Evolutionary conservation across 108 stramenopile genomes (phyloP), one percentile per base, ranked within the genome.

Genomic region (Pinguiococcus pyrenoidosus): DNA sequence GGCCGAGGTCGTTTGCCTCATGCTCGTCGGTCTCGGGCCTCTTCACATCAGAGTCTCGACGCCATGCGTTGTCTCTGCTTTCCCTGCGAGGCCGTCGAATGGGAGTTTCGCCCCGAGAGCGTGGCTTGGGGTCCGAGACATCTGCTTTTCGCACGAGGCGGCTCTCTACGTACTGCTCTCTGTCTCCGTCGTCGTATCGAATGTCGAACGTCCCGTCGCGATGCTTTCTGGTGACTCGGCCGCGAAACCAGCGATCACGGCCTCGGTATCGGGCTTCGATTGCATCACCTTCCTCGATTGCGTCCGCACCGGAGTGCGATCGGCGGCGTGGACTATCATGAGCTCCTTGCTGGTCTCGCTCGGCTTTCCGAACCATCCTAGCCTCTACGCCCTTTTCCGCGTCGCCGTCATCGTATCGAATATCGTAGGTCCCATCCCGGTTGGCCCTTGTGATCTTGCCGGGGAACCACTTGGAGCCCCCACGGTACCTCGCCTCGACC

Each of bases 321-420:
- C n/a, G n/a, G n/a, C n/a, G n/a, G n/a, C n/a, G n/a, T n/a, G n/a
- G n/a, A n/a, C n/a, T n/a, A n/a, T n/a, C n/a, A n/a, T n/a, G n/a
- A n/a, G n/a, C n/a, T n/a, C n/a, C n/a, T 37, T 20, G 25, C n/a
- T n/a, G n/a, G n/a, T n/a, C n/a, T n/a, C n/a, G n/a, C 10, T 29
- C 16, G 20, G 0, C 29, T 5, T 22, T 51, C 13, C 39, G 38
- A 21, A 62, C 33, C 8, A 62, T 21, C 5, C 28, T 16, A 4
- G 39, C 33, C 9, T 49, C 33, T 2, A 75, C 64, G 4, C 52
- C 23, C 20, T 35, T 7, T 28, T 72, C 74, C 1, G 10, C 14
- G 29, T 76, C 75, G 4, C 69, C 75, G 22, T 76, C 72, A 14
- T 69, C 65, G 45, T 70, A 76, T 4, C 27, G 28, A 21, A 76